Evolutionary conservation across 2,329 filamentous ascomycete genomes (phyloP).

Genomic region (Calonectria ilicicola): DNA sequence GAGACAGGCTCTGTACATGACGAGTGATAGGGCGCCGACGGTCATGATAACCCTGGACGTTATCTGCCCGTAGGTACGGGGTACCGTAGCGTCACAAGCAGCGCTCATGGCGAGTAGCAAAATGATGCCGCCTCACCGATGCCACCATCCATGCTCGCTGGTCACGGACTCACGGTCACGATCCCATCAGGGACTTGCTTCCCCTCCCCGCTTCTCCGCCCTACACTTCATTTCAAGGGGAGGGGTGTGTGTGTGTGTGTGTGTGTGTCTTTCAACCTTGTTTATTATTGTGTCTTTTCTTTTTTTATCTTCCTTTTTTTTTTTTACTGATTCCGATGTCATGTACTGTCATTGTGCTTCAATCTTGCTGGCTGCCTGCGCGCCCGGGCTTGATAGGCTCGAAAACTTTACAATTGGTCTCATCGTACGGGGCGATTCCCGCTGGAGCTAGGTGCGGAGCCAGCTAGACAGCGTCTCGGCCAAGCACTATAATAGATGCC

Average conservation of each 20-base stretch:
- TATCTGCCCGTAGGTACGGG: conserved; percentile 40
- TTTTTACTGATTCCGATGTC: background rate
- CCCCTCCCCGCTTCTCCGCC: conserved; percentile 1
- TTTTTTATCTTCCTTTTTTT: background rate
- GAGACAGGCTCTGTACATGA: conserved; percentile 18
- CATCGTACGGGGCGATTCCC: background rate
- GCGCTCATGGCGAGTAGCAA: conserved; percentile 12
- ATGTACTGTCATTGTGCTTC: background rate
- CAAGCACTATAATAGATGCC: background rate
- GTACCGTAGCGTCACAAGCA: conserved; percentile 28
- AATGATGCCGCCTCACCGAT: conserved; percentile 40
- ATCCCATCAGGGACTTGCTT: conserved; percentile 24
- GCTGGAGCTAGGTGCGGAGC: background rate
- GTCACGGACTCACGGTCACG: conserved; percentile 43
- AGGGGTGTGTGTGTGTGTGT: too few relatives aligned
- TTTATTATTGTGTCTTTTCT: background rate
- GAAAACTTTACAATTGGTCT: background rate
- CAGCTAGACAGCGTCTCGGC: background rate
- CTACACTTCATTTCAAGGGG: background rate
- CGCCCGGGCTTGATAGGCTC: background rate
- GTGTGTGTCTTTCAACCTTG: background rate
- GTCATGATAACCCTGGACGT: conserved; percentile 32
- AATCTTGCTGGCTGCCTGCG: background rate
- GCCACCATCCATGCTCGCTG: conserved; percentile 39
- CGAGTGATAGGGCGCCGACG: conserved; percentile 31